Percentiles rank a stretch among this genome's conserved stretches.
These are phyloP conservation scores for Saccharomyces eubayanus DNA, from an alignment of 805 yeast genomes.

Conservation along the genomic window DNA sequence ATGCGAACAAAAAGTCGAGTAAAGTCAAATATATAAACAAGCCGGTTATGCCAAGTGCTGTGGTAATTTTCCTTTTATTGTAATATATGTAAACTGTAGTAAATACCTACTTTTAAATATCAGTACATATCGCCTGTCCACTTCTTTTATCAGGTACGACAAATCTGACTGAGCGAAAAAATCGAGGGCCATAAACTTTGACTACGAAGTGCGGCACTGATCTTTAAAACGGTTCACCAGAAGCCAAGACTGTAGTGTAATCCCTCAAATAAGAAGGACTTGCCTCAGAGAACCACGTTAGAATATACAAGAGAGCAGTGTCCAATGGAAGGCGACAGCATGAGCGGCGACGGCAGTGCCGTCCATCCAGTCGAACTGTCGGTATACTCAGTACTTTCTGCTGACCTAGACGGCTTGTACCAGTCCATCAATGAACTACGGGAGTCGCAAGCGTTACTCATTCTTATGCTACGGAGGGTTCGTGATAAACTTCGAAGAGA, in stretches of 20 bases:
- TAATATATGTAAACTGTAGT: not conserved
- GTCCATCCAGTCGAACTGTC: slow-evolving; percentile 29
- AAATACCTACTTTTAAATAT: not conserved
- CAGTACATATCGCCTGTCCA: not conserved
- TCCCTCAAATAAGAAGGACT: not conserved
- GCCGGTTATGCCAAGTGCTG: not conserved
- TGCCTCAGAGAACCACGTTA: not conserved
- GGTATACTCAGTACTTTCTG: slow-evolving; percentile 25
- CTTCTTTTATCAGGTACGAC: not conserved
- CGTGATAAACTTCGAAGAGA: slow-evolving; percentile 20
- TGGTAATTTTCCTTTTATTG: not conserved
- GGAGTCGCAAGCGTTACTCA: slow-evolving; percentile 27
- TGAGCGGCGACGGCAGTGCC: slow-evolving; percentile 5
- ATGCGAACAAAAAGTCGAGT: not conserved
- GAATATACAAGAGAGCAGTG: not conserved
- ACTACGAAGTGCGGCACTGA: not conserved
- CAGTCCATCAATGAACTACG: slow-evolving; percentile 27
- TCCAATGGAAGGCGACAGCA: not conserved
- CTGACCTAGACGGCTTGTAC: slow-evolving; percentile 26
- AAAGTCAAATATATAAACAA: not conserved
- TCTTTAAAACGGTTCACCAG: not conserved
- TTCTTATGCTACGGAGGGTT: slow-evolving; percentile 20
- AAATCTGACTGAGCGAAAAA: not conserved
- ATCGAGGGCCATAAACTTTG: not conserved
- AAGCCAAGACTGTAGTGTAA: not conserved